Evolutionary conservation across 225 moss, liverwort and hornwort species (phyloP), one percentile per base, ranked within the genome.

Genomic region (Antitrichia curtipendula): DNA sequence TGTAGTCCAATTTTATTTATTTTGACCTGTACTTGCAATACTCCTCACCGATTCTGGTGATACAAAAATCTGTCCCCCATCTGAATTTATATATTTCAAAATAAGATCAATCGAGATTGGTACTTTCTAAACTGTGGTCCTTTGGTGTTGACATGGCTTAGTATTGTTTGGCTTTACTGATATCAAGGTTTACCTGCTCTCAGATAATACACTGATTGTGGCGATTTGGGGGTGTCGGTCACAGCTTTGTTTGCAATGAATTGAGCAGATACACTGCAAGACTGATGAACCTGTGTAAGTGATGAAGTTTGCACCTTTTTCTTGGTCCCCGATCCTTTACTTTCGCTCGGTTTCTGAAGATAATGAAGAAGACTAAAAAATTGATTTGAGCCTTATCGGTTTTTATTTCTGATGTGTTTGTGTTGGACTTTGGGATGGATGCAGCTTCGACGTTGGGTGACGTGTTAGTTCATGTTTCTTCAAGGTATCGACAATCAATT

Each of bases 391-490:
- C 71, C 64, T 78, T 13, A 75, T 27, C 64, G 24, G 29, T 73
- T 20, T 68, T 34, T 59, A 38, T 75, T 29, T n/a, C 83, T 88
- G 78, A 88, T 61, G 61, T 79, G 65, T 73, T 78, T 61, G 74
- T 41, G 56, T 77, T 77, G 77, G 25, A 77, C 54, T 78, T 50
- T 77, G 89, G 62, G 64, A 63, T 80, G 57, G 50, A 82, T 78
- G 65, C 88, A 91, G 93, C 90, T 82, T 92, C 93, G 49, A 81
- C 86, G 57, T 86, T 91, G 86, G 91, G 93, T 64, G 91, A 93
- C 81, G 62, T 91, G 60, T 88, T 93, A 81, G 50, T 60, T 64
- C 89, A 88, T 83, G 52, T 92, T 77, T 83, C 90, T 52, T 93
- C 93, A 66, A 92, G 93, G 91, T 92, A 82, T 62, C 20, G 71